These are phyloP conservation scores for Penicillium antarcticum DNA, from an alignment of 495 filamentous ascomycete species.

Conservation along the genomic window DNA sequence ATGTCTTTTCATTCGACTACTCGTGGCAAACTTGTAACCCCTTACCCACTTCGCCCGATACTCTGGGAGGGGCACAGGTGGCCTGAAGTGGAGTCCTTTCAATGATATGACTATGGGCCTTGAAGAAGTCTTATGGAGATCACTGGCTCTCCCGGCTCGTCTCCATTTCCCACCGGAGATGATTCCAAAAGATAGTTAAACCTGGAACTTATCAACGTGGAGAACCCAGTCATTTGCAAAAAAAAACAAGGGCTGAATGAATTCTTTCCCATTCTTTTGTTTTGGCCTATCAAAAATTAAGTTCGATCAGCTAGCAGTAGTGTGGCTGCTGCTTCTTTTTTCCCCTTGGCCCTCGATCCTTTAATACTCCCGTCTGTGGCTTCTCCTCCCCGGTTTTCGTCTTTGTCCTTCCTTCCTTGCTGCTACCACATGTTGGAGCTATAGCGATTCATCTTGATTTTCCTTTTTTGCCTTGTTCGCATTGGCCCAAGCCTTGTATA, in stretches of 20 bases:
- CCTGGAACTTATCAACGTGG: not conserved
- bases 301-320: slow-evolving; percentile 11
- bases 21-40: slow-evolving; percentile 10
- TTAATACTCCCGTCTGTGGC: not conserved
- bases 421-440: not conserved
- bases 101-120: not conserved
- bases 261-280: not conserved
- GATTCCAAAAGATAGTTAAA: not conserved
- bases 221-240: slow-evolving; percentile 2
- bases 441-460: not conserved
- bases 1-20: slow-evolving; percentile 4
- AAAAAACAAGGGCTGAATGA: not conserved
- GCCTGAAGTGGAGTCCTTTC: slow-evolving; percentile 1
- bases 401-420: slow-evolving; percentile 2
- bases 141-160: not conserved
- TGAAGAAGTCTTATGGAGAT: not conserved
- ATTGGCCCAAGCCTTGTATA: not conserved
- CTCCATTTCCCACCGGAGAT: not conserved
- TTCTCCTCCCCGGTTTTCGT: slow-evolving; percentile 1
- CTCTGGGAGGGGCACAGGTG: slow-evolving; percentile 9
- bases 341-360: not conserved
- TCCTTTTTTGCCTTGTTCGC: no score
- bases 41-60: slow-evolving; percentile 12
- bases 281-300: slow-evolving; percentile 14
- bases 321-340: slow-evolving; percentile 1